Percentiles rank a stretch among this genome's conserved stretches.
Evolutionary conservation across 2,329 filamentous ascomycete species (phyloP).

Genomic region (Scytalidium sp.): DNA sequence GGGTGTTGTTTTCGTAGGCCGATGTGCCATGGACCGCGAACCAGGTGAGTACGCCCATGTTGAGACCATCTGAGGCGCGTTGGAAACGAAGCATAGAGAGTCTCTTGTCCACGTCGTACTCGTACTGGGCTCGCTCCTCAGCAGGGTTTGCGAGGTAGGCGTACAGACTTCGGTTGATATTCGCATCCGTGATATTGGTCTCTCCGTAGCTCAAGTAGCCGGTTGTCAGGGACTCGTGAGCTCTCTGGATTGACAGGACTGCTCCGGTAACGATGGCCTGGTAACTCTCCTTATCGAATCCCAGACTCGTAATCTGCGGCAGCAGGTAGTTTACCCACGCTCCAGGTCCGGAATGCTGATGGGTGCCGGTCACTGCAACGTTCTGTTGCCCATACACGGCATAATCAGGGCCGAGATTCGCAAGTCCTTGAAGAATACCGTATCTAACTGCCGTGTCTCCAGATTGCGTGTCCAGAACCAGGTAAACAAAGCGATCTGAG

Average conservation of each 20-base stretch:
- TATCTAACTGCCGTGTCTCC: conserved; percentile 85
- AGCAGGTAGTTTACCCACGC: conserved; percentile 93
- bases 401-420: conserved; percentile 68
- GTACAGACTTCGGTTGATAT: conserved; percentile 84
- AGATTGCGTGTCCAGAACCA: conserved; percentile 81
- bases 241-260: conserved; percentile 74
- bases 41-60: conserved; percentile 83
- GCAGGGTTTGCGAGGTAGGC: conserved; percentile 84
- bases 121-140: conserved; percentile 69
- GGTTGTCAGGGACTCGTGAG: conserved; percentile 64
- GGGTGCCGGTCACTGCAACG: conserved; percentile 85
- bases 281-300: conserved; percentile 83
- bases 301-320: conserved; percentile 83
- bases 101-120: conserved; percentile 61
- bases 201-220: conserved; percentile 70
- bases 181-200: conserved; percentile 68
- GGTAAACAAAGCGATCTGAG: conserved; percentile 74
- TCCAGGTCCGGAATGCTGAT: conserved; percentile 86
- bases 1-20: conserved; percentile 85
- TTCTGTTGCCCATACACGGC: conserved; percentile 74
- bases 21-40: conserved; percentile 85
- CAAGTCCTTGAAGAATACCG: conserved; percentile 77
- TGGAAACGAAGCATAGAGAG: conserved; percentile 79
- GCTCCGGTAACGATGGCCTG: conserved; percentile 87
- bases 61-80: conserved; percentile 68